Base-by-base conservation (phyloP, 139 green algal genomes). In the Micractinium sp. region DNA sequence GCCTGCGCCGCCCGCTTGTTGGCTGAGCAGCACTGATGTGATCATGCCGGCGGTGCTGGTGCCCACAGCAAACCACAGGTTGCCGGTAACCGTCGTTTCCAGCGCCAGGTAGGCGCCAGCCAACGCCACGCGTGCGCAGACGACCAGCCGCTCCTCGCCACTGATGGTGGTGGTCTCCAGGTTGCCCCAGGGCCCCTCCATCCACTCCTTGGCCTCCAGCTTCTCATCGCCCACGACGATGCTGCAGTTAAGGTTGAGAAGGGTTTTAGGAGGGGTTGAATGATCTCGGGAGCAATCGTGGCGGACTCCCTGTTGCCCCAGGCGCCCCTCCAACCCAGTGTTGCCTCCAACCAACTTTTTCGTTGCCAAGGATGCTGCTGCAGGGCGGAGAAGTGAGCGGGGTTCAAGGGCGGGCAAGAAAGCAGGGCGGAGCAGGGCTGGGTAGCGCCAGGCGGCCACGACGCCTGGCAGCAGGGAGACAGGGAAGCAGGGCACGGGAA, bases 21-120 rank as follows among this genome's bases (percentile, higher is more conserved):
- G 38, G 77, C 77, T 83, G 36, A 87, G 82, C 63, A 63, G 61
- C 47, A 87, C 39, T 0, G 61, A 25, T 3, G 82, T 79, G 38
- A 79, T 27, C 66, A 88, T 67, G 36, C 83, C 83, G 9, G 47
- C 67, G 0, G 66, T 29, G 66, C 66, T 71, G 83, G 85, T 89
- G 85, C 22, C 85, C 33, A 78, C 56, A 14, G 88, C n/a, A 53
- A 75, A 22, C 88, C 88, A 91, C 88, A 91, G 85, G 33, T 56
- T 91, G 71, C 88, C 88, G 0, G 85, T 91, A 29, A 91, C 47
- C 22, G 38, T 78, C 15, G 81, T 74, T 33, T 91, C 85, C 13
- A 82, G 53, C 0, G 73, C 33, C 47, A 89, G 85, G 47, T 39
- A 89, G 47, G 73, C 18, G 73, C 47, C 14, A 15, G n/a, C 25